Conservation (phyloP, 73 alveolate genomes). For the Tetrahymena borealis region DNA sequence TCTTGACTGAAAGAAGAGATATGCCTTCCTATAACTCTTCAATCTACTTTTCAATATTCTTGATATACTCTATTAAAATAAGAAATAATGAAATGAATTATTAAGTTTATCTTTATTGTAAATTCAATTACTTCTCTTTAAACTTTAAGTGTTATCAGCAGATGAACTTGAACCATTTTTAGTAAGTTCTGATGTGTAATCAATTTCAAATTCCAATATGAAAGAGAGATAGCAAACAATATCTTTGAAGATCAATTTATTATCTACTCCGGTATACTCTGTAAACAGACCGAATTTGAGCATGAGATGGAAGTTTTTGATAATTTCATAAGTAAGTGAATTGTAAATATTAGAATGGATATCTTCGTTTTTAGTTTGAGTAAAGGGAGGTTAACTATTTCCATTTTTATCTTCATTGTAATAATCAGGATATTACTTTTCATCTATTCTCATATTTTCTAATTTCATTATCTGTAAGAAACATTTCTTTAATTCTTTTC, state of each 20-base stretch:
- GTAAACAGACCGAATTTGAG: constrained; percentile 32
- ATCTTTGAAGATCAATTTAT: not conserved
- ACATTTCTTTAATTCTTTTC: not conserved
- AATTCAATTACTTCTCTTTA: not conserved
- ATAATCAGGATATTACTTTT: not conserved
- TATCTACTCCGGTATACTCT: not conserved
- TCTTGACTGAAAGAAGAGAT: not conserved
- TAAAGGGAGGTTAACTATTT: not conserved
- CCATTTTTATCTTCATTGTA: not conserved
- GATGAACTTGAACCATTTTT: not conserved
- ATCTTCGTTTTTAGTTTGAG: not conserved
- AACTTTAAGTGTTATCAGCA: not conserved
- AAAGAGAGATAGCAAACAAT: constrained; percentile 15
- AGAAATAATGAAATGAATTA: too few species aligned
- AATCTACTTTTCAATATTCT: not conserved
- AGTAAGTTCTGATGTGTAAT: constrained; percentile 18
- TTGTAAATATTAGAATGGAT: not conserved
- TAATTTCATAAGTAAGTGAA: constrained; percentile 24
- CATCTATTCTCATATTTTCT: not conserved
- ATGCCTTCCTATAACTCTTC: not conserved
- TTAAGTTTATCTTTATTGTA: not conserved
- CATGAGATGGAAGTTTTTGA: constrained; percentile 15
- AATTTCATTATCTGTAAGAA: not conserved
- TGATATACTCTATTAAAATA: not conserved
- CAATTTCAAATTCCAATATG: constrained; percentile 29